A percentile compares a stretch with the other conserved stretches of the same genome.
These are phyloP conservation scores for Candida freyschussii DNA, from an alignment of 1,139 yeast genomes.

Conservation along the genomic window DNA sequence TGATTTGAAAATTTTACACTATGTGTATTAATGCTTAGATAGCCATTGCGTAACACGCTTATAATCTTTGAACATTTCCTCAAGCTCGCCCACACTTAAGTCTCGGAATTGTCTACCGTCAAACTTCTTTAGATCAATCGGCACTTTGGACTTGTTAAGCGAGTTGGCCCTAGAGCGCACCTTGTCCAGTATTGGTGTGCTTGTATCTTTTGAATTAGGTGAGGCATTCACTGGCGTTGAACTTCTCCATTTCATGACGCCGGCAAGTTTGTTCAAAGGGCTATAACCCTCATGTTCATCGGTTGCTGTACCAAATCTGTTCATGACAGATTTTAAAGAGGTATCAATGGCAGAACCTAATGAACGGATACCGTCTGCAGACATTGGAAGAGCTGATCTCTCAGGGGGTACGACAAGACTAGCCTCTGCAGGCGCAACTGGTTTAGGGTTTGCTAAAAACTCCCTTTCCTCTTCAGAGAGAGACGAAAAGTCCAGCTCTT, in stretches of 20 bases:
- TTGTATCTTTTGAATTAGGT: no score
- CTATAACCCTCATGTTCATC: slow-evolving; percentile 10
- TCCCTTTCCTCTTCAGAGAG: slow-evolving; percentile 13
- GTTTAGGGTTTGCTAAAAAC: slow-evolving; percentile 6
- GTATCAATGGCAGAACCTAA: slow-evolving; percentile 17
- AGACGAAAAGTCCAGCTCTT: slow-evolving; percentile 8
- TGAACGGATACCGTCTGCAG: slow-evolving; percentile 8
- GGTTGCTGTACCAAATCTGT: slow-evolving; percentile 5
- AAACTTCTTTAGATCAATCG: slow-evolving; percentile 19
- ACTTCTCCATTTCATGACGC: slow-evolving; percentile 23
- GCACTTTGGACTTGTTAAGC: background rate
- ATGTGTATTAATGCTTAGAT: no score
- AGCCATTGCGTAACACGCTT: no score
- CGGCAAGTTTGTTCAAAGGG: slow-evolving; percentile 22
- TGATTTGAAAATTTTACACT: no score
- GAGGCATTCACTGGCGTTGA: slow-evolving; percentile 7
- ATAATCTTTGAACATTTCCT: slow-evolving; percentile 30
- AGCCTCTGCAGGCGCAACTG: no score
- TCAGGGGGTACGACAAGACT: no score
- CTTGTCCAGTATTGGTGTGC: slow-evolving; percentile 1
- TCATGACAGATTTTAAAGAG: slow-evolving; percentile 13
- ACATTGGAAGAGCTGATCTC: slow-evolving; percentile 3
- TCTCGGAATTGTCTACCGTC: slow-evolving; percentile 27
- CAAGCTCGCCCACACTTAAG: slow-evolving; percentile 28
- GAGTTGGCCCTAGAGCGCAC: slow-evolving; percentile 4